These are phyloP conservation scores for Colletotrichum sublineola DNA, from an alignment of 2,329 filamentous ascomycete genomes.

Conservation along the genomic window DNA sequence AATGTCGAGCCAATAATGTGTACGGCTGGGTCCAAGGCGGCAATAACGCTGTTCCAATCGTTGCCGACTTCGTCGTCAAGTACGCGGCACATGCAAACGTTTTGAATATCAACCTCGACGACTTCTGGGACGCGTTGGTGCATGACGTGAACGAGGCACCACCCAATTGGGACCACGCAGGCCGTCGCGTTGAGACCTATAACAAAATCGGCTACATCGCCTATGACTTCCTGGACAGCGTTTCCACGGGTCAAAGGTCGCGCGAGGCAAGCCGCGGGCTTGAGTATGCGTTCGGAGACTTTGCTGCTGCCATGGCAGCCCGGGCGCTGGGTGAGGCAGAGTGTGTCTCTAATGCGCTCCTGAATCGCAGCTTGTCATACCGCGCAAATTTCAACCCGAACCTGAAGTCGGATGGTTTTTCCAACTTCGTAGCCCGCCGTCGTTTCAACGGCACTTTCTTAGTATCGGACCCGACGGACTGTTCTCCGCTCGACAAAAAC, in stretches of 20 bases:
- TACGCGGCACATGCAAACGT: constrained; percentile 12
- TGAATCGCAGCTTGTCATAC: constrained; percentile 24
- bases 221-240: constrained; percentile 5
- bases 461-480: constrained; percentile 7
- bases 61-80: constrained; percentile 21
- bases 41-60: constrained; percentile 24
- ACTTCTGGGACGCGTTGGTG: constrained; percentile 12
- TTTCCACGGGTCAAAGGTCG: not conserved
- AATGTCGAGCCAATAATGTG: constrained; percentile 22
- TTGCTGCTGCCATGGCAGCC: constrained; percentile 19
- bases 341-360: not conserved
- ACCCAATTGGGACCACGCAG: constrained; percentile 18
- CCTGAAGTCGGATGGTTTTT: constrained; percentile 18
- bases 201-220: constrained; percentile 23
- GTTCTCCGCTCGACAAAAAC: constrained; percentile 7
- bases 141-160: constrained; percentile 15
- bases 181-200: constrained; percentile 18
- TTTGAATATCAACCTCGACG: constrained; percentile 7
- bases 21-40: constrained; percentile 19
- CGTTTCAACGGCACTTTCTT: constrained; percentile 10
- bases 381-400: constrained; percentile 17
- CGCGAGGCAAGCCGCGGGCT: constrained; percentile 23
- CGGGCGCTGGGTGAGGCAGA: not conserved
- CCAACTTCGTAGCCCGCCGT: constrained; percentile 22
- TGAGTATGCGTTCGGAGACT: constrained; percentile 24